phyloP scores from a whole-genome alignment of 495 filamentous ascomycete genomes.

The Recurvomyces mirabilis region DNA sequence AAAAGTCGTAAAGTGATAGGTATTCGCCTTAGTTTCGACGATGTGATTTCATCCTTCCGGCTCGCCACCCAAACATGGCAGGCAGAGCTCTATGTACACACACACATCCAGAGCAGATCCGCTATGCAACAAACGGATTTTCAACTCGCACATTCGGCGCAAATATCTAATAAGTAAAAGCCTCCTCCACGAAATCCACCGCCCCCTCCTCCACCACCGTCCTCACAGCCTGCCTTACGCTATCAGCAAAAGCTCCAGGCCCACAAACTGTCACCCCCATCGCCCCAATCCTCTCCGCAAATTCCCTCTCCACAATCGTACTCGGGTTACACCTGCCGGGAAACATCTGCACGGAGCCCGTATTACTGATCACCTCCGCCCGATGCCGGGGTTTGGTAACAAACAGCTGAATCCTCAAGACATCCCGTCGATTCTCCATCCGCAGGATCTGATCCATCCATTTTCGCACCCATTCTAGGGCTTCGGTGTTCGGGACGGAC shows the following conservation, averaged over 20 bases:
- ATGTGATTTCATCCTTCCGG: no score
- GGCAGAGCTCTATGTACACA: neutral
- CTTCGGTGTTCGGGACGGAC: slow-evolving; percentile 72
- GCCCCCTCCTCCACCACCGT: slow-evolving; percentile 50
- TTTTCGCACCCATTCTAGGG: slow-evolving; percentile 81
- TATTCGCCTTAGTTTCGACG: no score
- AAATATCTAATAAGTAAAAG: slow-evolving; percentile 55
- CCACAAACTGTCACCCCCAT: slow-evolving; percentile 84
- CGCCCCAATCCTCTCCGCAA: slow-evolving; percentile 65
- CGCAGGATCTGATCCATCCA: slow-evolving; percentile 94
- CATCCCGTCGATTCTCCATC: slow-evolving; percentile 69
- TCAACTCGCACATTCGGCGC: no score
- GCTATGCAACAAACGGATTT: slow-evolving; percentile 8
- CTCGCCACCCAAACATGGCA: no score
- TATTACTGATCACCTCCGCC: slow-evolving; percentile 71
- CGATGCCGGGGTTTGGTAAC: slow-evolving; percentile 71
- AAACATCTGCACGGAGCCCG: slow-evolving; percentile 80
- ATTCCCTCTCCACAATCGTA: slow-evolving; percentile 63
- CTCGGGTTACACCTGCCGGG: slow-evolving; percentile 51
- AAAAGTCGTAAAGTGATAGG: no score
- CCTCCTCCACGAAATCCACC: slow-evolving; percentile 89
- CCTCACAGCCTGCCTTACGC: slow-evolving; percentile 65
- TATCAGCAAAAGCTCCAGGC: slow-evolving; percentile 77
- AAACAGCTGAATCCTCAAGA: slow-evolving; percentile 76
- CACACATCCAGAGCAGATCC: neutral